Percentiles rank a stretch among this genome's conserved stretches.
These are phyloP conservation scores for Xylogone sp. DNA, from an alignment of 2,329 filamentous ascomycete genomes.

Conservation along the genomic window DNA sequence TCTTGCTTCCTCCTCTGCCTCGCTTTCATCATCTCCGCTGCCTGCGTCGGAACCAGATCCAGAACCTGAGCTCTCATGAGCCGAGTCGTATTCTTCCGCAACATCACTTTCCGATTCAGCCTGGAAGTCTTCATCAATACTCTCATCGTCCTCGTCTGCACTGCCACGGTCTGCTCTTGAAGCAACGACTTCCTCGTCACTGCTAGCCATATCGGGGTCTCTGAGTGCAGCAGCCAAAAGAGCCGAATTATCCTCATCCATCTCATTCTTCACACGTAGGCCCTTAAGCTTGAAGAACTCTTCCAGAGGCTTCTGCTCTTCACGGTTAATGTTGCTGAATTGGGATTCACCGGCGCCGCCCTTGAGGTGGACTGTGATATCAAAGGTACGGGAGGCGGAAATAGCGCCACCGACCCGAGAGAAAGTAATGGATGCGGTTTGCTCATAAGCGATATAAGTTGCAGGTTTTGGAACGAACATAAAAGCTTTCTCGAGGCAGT, in stretches of 20 bases:
- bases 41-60: slow-evolving; percentile 64
- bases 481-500: slow-evolving; percentile 96
- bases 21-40: slow-evolving; percentile 46
- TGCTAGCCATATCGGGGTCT: slow-evolving; percentile 68
- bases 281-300: slow-evolving; percentile 96
- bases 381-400: slow-evolving; percentile 91
- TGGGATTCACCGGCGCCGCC: slow-evolving; percentile 82
- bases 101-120: slow-evolving; percentile 92
- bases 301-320: slow-evolving; percentile 95
- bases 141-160: slow-evolving; percentile 94
- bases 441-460: slow-evolving; percentile 94
- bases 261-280: slow-evolving; percentile 96
- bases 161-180: slow-evolving; percentile 75
- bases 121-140: slow-evolving; percentile 92
- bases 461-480: slow-evolving; percentile 99
- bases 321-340: slow-evolving; percentile 98
- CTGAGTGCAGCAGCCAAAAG: slow-evolving; percentile 79
- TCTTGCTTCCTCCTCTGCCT: slow-evolving; percentile 32
- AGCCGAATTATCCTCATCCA: slow-evolving; percentile 76
- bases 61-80: slow-evolving; percentile 79
- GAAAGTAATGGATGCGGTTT: slow-evolving; percentile 88
- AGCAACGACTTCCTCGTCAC: slow-evolving; percentile 75
- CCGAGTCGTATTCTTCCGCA: slow-evolving; percentile 92
- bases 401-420: slow-evolving; percentile 92
- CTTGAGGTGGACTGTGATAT: slow-evolving; percentile 92